Evolutionary conservation across 352 stramenopile genomes (phyloP), one percentile per base, ranked within the genome.

Genomic region (Blastocystis sp.): DNA sequence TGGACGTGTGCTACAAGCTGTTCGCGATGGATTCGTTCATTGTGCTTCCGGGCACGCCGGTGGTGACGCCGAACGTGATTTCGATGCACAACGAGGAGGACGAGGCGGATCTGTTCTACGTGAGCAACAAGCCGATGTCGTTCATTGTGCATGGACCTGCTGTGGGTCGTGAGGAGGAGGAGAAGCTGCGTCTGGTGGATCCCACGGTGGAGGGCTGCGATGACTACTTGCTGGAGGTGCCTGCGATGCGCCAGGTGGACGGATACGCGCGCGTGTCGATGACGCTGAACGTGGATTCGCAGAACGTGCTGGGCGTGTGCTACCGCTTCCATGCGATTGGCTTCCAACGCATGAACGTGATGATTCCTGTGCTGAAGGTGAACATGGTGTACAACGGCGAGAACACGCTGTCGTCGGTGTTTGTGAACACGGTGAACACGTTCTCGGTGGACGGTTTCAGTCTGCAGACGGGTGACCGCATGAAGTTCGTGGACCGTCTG

Each of bases 401-500:
- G 11, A 4, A 9, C 18, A 44, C 40, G 32, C 48, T 81, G 69
- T 40, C 16, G 6, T 63, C 69, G 14, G 69, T 81, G 21, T 81
- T 48, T 44, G 36, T 48, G 69, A 29, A 81, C 53, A 63, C 44
- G 0, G 36, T n/a, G 18, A 81, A 81, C 24, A 27, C n/a, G n/a
- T 81, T 81, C 69, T 63, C 44, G 29, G 69, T 64, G 32, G 51
- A 64, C 21, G 69, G 69, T 21, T 64, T 49, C 69, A 81, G 63
- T 51, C 21, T 81, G 40, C 46, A 65, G 48, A 64, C 46, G 9
- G 69, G 69, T 40, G 69, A 81, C 42, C 36, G 36, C 44, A 81
- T 81, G 69, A 81, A 81, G 69, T 81, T 81, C 42, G 69, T 81
- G 53, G 69, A 81, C 42, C 69, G 69, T 38, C 53, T 81, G 44